phyloP scores from a whole-genome alignment of 2,329 filamentous ascomycete genomes.

The Calycina herbarum region DNA sequence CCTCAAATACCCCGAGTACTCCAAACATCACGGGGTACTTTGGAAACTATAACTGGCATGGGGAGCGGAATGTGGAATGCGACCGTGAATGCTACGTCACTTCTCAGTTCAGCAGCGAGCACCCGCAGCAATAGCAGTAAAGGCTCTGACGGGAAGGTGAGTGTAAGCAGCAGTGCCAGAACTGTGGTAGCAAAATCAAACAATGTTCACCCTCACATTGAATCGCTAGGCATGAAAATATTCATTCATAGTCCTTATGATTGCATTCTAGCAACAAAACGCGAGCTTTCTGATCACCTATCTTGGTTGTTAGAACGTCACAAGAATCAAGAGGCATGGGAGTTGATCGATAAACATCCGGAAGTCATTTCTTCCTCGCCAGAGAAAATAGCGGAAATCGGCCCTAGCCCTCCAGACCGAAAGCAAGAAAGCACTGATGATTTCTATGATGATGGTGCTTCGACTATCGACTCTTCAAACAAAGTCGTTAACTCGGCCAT shows the following conservation, averaged over 20 bases:
- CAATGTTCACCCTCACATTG: slow-evolving; percentile 33
- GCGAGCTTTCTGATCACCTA: slow-evolving; percentile 83
- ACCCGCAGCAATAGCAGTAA: slow-evolving; percentile 61
- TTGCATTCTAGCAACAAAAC: slow-evolving; percentile 86
- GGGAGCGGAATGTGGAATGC: slow-evolving; percentile 85
- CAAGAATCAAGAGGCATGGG: slow-evolving; percentile 84
- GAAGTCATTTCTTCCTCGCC: slow-evolving; percentile 57
- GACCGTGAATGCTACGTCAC: slow-evolving; percentile 79
- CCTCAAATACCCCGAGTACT: slow-evolving; percentile 64
- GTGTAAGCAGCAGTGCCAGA: slow-evolving; percentile 39
- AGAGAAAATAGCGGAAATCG: slow-evolving; percentile 44
- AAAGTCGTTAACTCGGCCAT: slow-evolving; percentile 62
- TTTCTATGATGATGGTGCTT: slow-evolving; percentile 73
- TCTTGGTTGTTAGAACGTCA: slow-evolving; percentile 81
- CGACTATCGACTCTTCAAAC: slow-evolving; percentile 61
- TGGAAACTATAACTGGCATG: slow-evolving; percentile 73
- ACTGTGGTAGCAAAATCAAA: slow-evolving; percentile 45
- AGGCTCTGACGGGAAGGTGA: slow-evolving; percentile 54
- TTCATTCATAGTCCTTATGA: slow-evolving; percentile 97
- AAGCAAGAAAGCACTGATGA: slow-evolving; percentile 49
- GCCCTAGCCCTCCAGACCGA: slow-evolving; percentile 43
- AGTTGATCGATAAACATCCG: slow-evolving; percentile 83
- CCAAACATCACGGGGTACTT: slow-evolving; percentile 64
- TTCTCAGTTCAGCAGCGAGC: slow-evolving; percentile 86
- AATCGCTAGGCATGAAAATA: slow-evolving; percentile 67